Conservation (phyloP, 129 eudicot species). For the Rutidosis leptorrhynchoides region DNA sequence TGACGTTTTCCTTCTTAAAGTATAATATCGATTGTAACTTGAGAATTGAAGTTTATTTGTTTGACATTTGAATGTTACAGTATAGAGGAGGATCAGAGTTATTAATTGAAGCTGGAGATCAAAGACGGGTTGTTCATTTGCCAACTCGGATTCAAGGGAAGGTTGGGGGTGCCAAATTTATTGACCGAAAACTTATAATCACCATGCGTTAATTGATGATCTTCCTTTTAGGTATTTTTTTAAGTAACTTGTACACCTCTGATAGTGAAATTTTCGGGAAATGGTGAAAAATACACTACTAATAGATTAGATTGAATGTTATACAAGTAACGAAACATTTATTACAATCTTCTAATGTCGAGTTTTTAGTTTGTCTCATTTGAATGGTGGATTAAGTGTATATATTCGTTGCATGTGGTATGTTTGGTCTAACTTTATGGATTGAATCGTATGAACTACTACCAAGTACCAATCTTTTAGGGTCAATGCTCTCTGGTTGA, state of each 20-base stretch:
- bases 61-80: slow-evolving; percentile 43
- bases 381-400: slow-evolving; percentile 19
- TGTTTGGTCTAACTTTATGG: background rate
- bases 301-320: background rate
- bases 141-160: slow-evolving; percentile 90
- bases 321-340: background rate
- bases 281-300: background rate
- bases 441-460: background rate
- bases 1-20: background rate
- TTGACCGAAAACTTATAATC: slow-evolving; percentile 66
- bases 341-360: background rate
- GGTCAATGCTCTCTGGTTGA: background rate
- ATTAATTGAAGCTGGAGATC: slow-evolving; percentile 96
- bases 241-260: background rate
- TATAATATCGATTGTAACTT: background rate
- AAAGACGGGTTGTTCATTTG: slow-evolving; percentile 69
- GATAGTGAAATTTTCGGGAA: slow-evolving; percentile 11
- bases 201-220: slow-evolving; percentile 41
- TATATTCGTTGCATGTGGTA: background rate
- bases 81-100: slow-evolving; percentile 88
- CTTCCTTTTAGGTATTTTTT: background rate
- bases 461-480: background rate
- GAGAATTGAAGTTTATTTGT: slow-evolving; percentile 7
- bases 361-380: background rate
- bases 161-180: slow-evolving; percentile 84